Evolutionary conservation across 2,329 filamentous ascomycete genomes (phyloP).

Genomic region (Cladophialophora yegresii): DNA sequence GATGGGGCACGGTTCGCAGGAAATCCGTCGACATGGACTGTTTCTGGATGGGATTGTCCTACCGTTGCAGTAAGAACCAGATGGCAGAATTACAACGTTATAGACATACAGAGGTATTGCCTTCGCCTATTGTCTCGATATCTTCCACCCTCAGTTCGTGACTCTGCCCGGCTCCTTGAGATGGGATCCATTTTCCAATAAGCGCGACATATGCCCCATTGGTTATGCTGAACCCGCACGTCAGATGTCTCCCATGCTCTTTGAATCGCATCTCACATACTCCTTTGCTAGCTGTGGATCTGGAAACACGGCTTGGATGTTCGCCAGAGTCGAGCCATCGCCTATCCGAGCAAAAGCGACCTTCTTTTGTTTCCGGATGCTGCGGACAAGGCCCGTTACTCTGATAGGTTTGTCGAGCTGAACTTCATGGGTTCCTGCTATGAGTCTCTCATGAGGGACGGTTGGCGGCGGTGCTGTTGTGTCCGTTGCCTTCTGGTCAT

Average conservation of each 20-base stretch:
- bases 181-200: slow-evolving; percentile 72
- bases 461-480: not conserved
- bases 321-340: slow-evolving; percentile 79
- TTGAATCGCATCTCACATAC: slow-evolving; percentile 55
- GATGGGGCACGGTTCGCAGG: slow-evolving; percentile 82
- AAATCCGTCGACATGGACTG: slow-evolving; percentile 92
- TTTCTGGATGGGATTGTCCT: slow-evolving; percentile 93
- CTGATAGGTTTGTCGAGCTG: slow-evolving; percentile 13
- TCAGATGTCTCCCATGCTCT: slow-evolving; percentile 36
- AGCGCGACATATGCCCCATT: slow-evolving; percentile 79
- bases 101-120: slow-evolving; percentile 54
- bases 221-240: slow-evolving; percentile 62
- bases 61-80: slow-evolving; percentile 10
- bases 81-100: not conserved
- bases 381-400: slow-evolving; percentile 34
- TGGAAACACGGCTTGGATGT: slow-evolving; percentile 75
- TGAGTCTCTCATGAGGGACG: slow-evolving; percentile 21
- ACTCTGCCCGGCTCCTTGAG: slow-evolving; percentile 65
- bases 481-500: slow-evolving; percentile 5
- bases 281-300: slow-evolving; percentile 69
- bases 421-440: slow-evolving; percentile 6
- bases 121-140: slow-evolving; percentile 71
- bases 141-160: slow-evolving; percentile 77
- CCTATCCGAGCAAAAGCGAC: slow-evolving; percentile 80
- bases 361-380: slow-evolving; percentile 76